Conservation (phyloP, 1,139 yeast species). For the Scheffersomyces stambukii region DNA sequence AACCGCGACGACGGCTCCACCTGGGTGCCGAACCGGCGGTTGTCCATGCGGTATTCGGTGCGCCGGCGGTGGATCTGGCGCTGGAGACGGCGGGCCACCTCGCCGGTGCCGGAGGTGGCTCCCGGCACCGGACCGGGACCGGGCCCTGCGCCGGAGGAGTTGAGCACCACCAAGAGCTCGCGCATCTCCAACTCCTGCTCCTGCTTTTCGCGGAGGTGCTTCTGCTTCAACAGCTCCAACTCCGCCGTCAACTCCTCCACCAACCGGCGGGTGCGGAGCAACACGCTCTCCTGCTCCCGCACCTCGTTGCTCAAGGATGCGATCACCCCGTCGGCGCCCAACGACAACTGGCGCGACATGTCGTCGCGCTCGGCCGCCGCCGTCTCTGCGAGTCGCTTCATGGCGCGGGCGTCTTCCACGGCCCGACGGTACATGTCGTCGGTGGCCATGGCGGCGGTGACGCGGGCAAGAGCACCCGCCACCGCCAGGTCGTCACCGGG, state of each 20-base stretch:
- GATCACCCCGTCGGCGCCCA: slow-evolving; percentile 84
- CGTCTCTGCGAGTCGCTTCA: slow-evolving; percentile 68
- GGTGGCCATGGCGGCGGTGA: slow-evolving; percentile 75
- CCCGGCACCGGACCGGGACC: slow-evolving; percentile 31
- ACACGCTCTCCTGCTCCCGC: slow-evolving; percentile 66
- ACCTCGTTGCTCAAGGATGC: slow-evolving; percentile 67
- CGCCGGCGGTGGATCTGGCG: slow-evolving; percentile 60
- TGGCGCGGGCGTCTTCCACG: slow-evolving; percentile 62
- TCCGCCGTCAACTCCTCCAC: slow-evolving; percentile 64
- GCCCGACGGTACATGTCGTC: slow-evolving; percentile 89
- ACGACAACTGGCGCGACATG: slow-evolving; percentile 64
- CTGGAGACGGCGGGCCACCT: slow-evolving; percentile 49
- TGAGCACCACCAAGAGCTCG: slow-evolving; percentile 70
- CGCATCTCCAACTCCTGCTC: slow-evolving; percentile 86
- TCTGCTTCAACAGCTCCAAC: slow-evolving; percentile 64
- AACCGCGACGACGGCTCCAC: slow-evolving; percentile 77
- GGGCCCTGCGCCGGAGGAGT: slow-evolving; percentile 25
- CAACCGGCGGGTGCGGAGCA: slow-evolving; percentile 62
- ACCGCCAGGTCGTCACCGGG: slow-evolving; percentile 69
- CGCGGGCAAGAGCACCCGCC: slow-evolving; percentile 77
- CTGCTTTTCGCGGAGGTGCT: slow-evolving; percentile 73
- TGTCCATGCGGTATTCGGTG: slow-evolving; percentile 56
- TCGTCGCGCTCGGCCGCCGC: slow-evolving; percentile 84
- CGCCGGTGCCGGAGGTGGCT: slow-evolving; percentile 37
- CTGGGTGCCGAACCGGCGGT: slow-evolving; percentile 53